These are phyloP conservation scores for Vitrella brassicaformis DNA, from an alignment of 73 alveolate genomes.

Conservation along the genomic window DNA sequence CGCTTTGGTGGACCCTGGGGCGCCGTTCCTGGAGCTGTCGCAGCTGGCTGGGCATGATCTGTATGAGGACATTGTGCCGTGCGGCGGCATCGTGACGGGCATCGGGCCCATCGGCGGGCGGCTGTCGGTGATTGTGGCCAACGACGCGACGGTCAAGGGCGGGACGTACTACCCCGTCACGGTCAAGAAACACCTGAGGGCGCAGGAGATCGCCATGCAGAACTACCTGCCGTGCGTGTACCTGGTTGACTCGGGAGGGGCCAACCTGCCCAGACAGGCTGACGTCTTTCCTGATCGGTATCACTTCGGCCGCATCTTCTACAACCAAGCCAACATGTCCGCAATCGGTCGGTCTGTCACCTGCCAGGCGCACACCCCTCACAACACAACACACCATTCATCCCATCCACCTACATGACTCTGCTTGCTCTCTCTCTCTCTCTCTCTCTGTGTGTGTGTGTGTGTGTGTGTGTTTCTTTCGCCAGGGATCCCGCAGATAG, in stretches of 20 bases:
- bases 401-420: too few relatives aligned
- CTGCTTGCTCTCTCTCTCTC: too few relatives aligned
- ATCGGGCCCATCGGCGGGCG: not conserved
- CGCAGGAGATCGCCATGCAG: slow-evolving; percentile 84
- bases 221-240: slow-evolving; percentile 84
- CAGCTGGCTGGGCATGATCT: slow-evolving; percentile 36
- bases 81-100: not conserved
- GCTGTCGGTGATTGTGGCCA: not conserved
- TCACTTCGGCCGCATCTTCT: slow-evolving; percentile 88
- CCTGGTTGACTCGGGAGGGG: slow-evolving; percentile 94
- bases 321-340: slow-evolving; percentile 74
- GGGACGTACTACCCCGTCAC: slow-evolving; percentile 89
- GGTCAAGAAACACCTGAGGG: slow-evolving; percentile 86
- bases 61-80: not conserved
- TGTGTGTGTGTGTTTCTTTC: too few relatives aligned
- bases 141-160: slow-evolving; percentile 71
- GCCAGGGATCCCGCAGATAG: too few relatives aligned
- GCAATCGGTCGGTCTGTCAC: slow-evolving; percentile 1
- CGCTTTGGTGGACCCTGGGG: slow-evolving; percentile 39
- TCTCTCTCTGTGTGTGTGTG: too few relatives aligned
- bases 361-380: slow-evolving; percentile 16
- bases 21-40: slow-evolving; percentile 49
- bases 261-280: slow-evolving; percentile 57
- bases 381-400: too few relatives aligned
- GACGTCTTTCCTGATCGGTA: slow-evolving; percentile 77